These are phyloP conservation scores for Trichoderma sp. DNA, from an alignment of 2,329 filamentous ascomycete species.

Conservation along the genomic window DNA sequence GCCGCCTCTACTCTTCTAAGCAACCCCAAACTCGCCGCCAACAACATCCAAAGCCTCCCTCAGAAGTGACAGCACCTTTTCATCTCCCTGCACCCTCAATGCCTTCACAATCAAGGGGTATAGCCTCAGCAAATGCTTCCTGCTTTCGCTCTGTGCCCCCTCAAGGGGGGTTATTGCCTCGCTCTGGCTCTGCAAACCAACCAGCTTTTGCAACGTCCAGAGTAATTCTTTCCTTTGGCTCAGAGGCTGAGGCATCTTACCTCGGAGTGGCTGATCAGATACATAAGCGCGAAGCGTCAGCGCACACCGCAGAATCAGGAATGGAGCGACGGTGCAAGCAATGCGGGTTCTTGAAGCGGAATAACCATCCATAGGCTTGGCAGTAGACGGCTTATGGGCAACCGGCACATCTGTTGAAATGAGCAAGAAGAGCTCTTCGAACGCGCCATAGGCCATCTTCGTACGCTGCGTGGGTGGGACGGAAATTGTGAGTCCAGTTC, in stretches of 20 bases:
- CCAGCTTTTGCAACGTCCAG: conserved; percentile 65
- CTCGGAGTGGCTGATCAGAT: conserved; percentile 85
- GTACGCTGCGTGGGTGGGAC: conserved; percentile 61
- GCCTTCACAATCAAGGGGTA: conserved; percentile 74
- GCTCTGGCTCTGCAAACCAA: conserved; percentile 65
- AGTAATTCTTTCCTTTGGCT: conserved; percentile 76
- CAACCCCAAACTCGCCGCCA: conserved; percentile 44
- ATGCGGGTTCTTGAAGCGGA: conserved; percentile 53
- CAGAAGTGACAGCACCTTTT: conserved; percentile 55
- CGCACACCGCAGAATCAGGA: conserved; percentile 76
- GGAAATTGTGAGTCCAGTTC: conserved; percentile 70
- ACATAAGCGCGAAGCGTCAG: conserved; percentile 81
- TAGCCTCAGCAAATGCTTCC: conserved; percentile 74
- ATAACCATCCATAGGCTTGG: conserved; percentile 25
- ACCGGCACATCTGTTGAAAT: conserved; percentile 46
- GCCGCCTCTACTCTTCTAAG: not conserved
- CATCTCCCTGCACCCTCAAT: conserved; percentile 56
- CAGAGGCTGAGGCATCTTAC: conserved; percentile 82
- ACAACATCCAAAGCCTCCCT: conserved; percentile 60
- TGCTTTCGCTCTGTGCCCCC: conserved; percentile 51
- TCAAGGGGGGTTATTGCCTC: conserved; percentile 61
- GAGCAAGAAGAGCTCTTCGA: conserved; percentile 73
- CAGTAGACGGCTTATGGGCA: conserved; percentile 37
- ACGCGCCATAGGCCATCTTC: conserved; percentile 74
- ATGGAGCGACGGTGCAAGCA: conserved; percentile 72